These are phyloP conservation scores for Clarireedia paspali DNA, from an alignment of 2,329 filamentous ascomycete species.

Conservation along the genomic window DNA sequence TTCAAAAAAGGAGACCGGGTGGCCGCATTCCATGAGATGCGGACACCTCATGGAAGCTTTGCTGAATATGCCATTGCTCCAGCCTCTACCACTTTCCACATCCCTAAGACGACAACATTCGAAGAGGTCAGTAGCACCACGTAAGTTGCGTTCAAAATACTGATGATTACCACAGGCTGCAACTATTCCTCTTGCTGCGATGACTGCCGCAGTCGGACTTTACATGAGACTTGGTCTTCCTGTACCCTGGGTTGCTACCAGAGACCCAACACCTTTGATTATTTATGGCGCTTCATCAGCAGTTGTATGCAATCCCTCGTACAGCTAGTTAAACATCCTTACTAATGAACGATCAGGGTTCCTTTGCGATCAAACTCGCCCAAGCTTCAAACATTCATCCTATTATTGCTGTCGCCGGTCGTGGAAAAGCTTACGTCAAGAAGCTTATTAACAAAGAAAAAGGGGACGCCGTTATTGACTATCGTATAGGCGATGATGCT, in stretches of 20 bases:
- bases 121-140: constrained; percentile 32
- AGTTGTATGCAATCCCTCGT: constrained; percentile 17
- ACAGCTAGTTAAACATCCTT: neutral
- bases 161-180: constrained; percentile 36
- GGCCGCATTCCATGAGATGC: constrained; percentile 45
- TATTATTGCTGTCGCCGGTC: constrained; percentile 49
- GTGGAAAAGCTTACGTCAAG: constrained; percentile 39
- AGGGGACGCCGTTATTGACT: constrained; percentile 49
- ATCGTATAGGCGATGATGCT: constrained; percentile 41
- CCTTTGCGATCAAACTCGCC: constrained; percentile 48
- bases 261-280: constrained; percentile 17
- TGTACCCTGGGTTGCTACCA: constrained; percentile 30
- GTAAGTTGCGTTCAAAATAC: constrained; percentile 23
- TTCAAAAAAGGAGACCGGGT: constrained; percentile 40
- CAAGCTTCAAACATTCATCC: constrained; percentile 45
- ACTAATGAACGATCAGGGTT: constrained; percentile 31
- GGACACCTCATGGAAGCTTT: constrained; percentile 42
- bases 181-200: constrained; percentile 36
- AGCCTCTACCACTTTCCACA: constrained; percentile 45
- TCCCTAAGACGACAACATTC: constrained; percentile 25
- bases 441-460: constrained; percentile 39
- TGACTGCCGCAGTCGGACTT: constrained; percentile 37
- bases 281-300: constrained; percentile 25
- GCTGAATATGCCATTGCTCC: constrained; percentile 54
- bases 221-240: constrained; percentile 33